Base-by-base conservation (phyloP, 225 moss, liverwort and hornwort species). In the Neckera pumila region DNA sequence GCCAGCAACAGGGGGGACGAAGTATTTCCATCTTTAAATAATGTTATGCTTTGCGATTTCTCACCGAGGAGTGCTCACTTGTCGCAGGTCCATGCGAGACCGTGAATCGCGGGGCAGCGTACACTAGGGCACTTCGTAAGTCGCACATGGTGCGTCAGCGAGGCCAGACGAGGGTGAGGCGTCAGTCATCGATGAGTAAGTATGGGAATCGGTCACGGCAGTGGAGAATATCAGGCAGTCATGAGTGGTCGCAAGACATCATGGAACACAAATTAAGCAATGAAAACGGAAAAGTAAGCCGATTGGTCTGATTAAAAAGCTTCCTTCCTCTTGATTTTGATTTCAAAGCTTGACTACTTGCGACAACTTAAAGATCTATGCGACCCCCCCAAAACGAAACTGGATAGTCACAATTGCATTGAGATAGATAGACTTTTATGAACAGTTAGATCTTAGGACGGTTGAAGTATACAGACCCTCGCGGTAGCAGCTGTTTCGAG, bases 71-170 rank as follows among this genome's bases (percentile, higher is more conserved):
- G 56, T 60, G 40, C 40, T 58, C 58, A 31, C 12, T 27, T 53
- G 17, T 58, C 40, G 85, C 43, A 88, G 92, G 79, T 26, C 19
- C 56, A 45, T 8, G 13, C 45, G 78, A 76, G 47, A 74, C 20
- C 22, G 40, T 53, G 38, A 67, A 47, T 65, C 59, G 62, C 31
- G 90, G 67, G 33, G 69, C 91, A 34, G 90, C 91, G 28, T 74
- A 93, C 87, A 93, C 74, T 7, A 81, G 91, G 57, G 91, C 93
- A 78, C 87, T 93, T 47, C 91, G 91, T 11, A 93, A 91, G 87
- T 91, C 90, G 28, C 89, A 87, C 40, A 89, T 91, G 47, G 60
- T 86, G 79, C 89, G 91, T 49, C 90, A 93, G 80, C 80, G 93
- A 38, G 86, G 88, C 14, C 88, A 80, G 28, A 33, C 71, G 31